phyloP scores from a whole-genome alignment of 805 yeast species.

The Candida insectalens region DNA sequence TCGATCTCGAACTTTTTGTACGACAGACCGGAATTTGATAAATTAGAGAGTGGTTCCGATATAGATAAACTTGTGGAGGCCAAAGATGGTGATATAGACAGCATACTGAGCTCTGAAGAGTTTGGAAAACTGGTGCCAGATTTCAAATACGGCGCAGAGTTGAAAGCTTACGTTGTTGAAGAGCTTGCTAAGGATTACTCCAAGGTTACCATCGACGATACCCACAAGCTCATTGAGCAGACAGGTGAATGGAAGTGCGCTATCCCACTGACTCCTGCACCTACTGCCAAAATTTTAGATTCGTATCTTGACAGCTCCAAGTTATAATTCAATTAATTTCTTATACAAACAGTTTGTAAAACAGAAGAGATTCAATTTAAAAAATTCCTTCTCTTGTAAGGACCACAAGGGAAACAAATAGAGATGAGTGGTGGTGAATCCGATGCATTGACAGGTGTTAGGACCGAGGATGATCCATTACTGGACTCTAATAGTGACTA shows the following conservation, averaged over 20 bases:
- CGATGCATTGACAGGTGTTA: neutral
- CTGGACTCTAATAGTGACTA: neutral
- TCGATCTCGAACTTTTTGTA: constrained; percentile 22
- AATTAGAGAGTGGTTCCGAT: constrained; percentile 16
- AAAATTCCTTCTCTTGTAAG: too few relatives aligned
- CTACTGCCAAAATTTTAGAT: constrained; percentile 35
- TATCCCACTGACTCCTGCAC: constrained; percentile 48
- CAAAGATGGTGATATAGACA: constrained; percentile 9
- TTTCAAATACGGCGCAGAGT: constrained; percentile 10
- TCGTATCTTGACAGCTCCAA: constrained; percentile 15
- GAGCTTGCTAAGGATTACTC: constrained; percentile 10
- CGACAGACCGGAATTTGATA: constrained; percentile 17
- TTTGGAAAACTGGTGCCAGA: constrained; percentile 12
- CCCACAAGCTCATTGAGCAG: constrained; percentile 35
- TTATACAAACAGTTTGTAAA: too few relatives aligned
- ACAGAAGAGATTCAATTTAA: too few relatives aligned
- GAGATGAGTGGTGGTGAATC: too few relatives aligned
- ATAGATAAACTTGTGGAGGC: constrained; percentile 6
- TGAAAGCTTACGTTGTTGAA: constrained; percentile 8
- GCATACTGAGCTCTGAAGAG: constrained; percentile 6
- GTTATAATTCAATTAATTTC: too few relatives aligned
- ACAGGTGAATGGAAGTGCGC: constrained; percentile 48
- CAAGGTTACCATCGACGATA: constrained; percentile 6
- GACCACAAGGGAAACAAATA: too few relatives aligned
- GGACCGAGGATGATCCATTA: neutral